phyloP scores from a whole-genome alignment of 257 asterid genomes.

The Solanum piurae region DNA sequence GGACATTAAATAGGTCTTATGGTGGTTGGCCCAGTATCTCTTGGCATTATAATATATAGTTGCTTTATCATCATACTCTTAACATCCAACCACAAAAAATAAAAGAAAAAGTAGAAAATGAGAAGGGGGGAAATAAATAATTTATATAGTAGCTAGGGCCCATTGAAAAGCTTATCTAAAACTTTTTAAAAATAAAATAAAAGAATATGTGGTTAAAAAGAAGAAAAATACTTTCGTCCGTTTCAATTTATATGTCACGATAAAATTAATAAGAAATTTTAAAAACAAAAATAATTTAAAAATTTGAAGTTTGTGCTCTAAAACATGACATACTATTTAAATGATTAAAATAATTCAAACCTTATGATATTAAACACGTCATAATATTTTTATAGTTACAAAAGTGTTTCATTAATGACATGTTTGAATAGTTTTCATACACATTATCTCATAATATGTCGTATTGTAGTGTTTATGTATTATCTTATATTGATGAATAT shows the following conservation, averaged over 20 bases:
- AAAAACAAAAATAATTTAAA: too few species aligned
- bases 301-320: not conserved
- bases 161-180: not conserved
- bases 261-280: not conserved
- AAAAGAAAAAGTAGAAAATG: not conserved
- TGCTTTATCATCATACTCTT: constrained; percentile 69
- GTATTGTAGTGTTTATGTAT: not conserved
- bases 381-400: not conserved
- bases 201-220: not conserved
- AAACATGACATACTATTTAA: not conserved
- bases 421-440: not conserved
- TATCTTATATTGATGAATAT: not conserved
- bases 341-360: not conserved
- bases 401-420: not conserved
- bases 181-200: not conserved
- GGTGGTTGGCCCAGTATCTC: constrained; percentile 61
- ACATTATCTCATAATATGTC: not conserved
- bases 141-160: not conserved
- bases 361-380: not conserved
- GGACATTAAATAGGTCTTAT: constrained; percentile 62
- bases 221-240: not conserved
- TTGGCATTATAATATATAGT: constrained; percentile 33
- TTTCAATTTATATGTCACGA: not conserved
- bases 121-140: not conserved
- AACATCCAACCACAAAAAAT: constrained; percentile 57